Conservation (phyloP, 352 stramenopile species). For the Pythium aphanidermatum region DNA sequence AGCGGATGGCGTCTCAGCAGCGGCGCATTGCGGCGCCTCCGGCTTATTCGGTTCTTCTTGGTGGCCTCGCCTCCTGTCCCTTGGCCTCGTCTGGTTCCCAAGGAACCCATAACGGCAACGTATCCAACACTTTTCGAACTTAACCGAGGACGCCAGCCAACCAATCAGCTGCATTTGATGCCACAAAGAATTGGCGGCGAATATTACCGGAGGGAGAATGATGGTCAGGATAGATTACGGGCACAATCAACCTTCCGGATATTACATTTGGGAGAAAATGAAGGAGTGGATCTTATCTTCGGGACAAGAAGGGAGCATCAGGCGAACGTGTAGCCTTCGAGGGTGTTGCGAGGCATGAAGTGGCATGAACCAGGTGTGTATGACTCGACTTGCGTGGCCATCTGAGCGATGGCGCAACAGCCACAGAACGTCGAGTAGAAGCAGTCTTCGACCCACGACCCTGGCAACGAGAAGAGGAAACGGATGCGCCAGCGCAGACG, state of each 20-base stretch:
- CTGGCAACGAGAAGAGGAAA: slow-evolving; percentile 17
- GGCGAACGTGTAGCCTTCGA: slow-evolving; percentile 17
- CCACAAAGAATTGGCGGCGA: neutral
- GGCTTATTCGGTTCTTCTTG: too few species aligned
- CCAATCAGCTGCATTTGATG: neutral
- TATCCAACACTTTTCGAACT: neutral
- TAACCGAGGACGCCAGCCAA: neutral
- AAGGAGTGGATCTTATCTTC: too few species aligned
- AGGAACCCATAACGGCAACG: neutral
- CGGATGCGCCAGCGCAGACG: slow-evolving; percentile 50
- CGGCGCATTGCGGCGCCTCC: slow-evolving; percentile 21
- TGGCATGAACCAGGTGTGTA: slow-evolving; percentile 68
- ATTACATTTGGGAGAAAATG: slow-evolving; percentile 1
- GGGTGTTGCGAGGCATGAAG: slow-evolving; percentile 33
- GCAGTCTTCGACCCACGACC: slow-evolving; percentile 14
- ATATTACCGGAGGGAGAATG: neutral
- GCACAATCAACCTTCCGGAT: too few species aligned
- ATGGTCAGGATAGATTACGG: too few species aligned
- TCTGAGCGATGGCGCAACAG: slow-evolving; percentile 16
- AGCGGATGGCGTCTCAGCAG: slow-evolving; percentile 19
- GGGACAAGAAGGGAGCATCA: neutral
- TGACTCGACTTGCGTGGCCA: slow-evolving; percentile 17
- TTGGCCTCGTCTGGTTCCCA: neutral
- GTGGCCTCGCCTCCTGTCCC: too few species aligned
- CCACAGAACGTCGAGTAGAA: slow-evolving; percentile 16